Evolutionary conservation across 768 basidiomycete genomes (phyloP).

Genomic region (Rhodosporidiobolus sp.): DNA sequence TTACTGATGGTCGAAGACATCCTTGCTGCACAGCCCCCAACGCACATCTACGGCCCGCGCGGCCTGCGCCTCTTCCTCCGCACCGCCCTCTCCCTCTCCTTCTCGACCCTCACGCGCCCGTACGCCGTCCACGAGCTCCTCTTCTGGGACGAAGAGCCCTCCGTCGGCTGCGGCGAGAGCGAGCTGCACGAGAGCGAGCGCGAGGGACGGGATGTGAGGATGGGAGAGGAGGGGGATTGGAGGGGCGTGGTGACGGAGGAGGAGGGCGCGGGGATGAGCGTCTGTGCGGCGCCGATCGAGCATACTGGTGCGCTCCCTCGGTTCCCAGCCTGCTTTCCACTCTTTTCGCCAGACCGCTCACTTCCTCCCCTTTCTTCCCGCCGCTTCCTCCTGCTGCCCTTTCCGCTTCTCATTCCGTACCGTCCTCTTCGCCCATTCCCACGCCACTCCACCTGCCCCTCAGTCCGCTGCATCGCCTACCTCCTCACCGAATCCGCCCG

Average conservation of each 20-base stretch:
- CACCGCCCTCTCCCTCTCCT: constrained; percentile 65
- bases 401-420: too few relatives aligned
- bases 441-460: too few relatives aligned
- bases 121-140: constrained; percentile 80
- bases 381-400: too few relatives aligned
- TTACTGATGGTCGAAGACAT: neutral
- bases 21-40: constrained; percentile 53
- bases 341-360: neutral
- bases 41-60: constrained; percentile 75
- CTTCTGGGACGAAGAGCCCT: constrained; percentile 56
- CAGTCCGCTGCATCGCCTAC: constrained; percentile 78
- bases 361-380: neutral
- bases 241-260: constrained; percentile 53
- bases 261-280: constrained; percentile 53
- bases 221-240: constrained; percentile 65
- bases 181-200: constrained; percentile 64
- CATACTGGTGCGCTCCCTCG: constrained; percentile 63
- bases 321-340: neutral
- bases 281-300: constrained; percentile 67
- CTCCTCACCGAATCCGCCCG: constrained; percentile 64
- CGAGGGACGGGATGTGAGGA: constrained; percentile 61
- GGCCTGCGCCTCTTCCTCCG: constrained; percentile 74
- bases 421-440: too few relatives aligned
- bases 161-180: constrained; percentile 46
- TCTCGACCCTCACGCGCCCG: constrained; percentile 59